Conservation (phyloP, 768 basidiomycete species). For the Kwoniella mangroviensis region DNA sequence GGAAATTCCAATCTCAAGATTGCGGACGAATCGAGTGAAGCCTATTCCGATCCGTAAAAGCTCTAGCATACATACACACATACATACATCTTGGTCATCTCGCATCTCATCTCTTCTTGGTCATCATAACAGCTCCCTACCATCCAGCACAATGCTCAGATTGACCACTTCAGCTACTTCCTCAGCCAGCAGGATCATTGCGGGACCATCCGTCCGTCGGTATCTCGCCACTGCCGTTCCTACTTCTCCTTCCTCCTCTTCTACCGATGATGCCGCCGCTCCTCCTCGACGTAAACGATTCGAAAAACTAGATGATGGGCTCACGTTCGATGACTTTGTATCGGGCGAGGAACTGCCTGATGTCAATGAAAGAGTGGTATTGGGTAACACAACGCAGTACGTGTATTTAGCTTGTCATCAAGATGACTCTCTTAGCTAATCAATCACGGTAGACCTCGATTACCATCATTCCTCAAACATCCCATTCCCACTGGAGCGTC, state of each 20-base stretch:
- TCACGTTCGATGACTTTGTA: conserved; percentile 56
- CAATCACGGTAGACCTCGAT: conserved; percentile 67
- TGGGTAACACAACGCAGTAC: conserved; percentile 55
- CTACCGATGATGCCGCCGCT: not conserved
- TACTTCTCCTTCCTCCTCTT: conserved; percentile 4
- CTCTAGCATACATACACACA: not conserved
- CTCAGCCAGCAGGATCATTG: conserved; percentile 15
- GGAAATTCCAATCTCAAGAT: not conserved
- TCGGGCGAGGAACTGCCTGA: conserved; percentile 47
- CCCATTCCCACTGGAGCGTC: conserved; percentile 86
- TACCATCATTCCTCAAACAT: conserved; percentile 87
- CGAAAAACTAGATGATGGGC: conserved; percentile 50
- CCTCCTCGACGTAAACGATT: conserved; percentile 27
- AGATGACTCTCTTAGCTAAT: not conserved
- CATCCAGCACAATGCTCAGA: conserved; percentile 9
- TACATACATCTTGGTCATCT: conserved; percentile 1
- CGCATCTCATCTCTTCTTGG: not conserved
- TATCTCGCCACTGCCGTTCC: conserved; percentile 19
- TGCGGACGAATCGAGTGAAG: conserved; percentile 5
- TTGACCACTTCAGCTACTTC: conserved; percentile 11
- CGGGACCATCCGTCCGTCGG: conserved; percentile 12
- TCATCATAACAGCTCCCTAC: not conserved
- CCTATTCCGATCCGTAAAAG: conserved; percentile 11
- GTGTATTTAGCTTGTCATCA: conserved; percentile 6
- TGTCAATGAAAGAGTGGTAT: conserved; percentile 41